phyloP scores from a whole-genome alignment of 108 stramenopile species.

The Nitzschia inconspicua region DNA sequence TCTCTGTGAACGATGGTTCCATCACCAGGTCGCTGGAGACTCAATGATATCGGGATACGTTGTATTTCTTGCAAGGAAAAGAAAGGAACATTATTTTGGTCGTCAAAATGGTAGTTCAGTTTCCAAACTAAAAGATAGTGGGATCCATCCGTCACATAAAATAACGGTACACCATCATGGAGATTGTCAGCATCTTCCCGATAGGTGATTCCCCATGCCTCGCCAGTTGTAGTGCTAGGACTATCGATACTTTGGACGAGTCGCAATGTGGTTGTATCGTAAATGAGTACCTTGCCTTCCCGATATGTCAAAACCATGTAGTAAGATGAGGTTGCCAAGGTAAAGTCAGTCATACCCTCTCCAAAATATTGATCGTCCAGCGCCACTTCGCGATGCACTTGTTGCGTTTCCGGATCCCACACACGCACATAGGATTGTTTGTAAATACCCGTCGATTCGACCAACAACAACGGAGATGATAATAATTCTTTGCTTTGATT shows the following conservation, averaged over 20 bases:
- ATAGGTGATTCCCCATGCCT: slow-evolving; percentile 87
- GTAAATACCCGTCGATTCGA: slow-evolving; percentile 67
- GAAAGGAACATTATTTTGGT: too few species aligned
- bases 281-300: slow-evolving; percentile 49
- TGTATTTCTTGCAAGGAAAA: slow-evolving; percentile 39
- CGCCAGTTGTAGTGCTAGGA: slow-evolving; percentile 40
- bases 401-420: slow-evolving; percentile 38
- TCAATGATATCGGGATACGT: too few species aligned
- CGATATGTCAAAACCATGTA: slow-evolving; percentile 72
- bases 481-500: neutral
- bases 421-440: slow-evolving; percentile 43
- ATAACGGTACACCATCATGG: slow-evolving; percentile 43
- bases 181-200: too few species aligned
- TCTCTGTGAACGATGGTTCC: neutral
- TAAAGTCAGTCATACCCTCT: slow-evolving; percentile 62
- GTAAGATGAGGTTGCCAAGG: slow-evolving; percentile 27
- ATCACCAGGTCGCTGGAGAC: slow-evolving; percentile 9
- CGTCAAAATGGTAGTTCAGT: too few species aligned
- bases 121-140: slow-evolving; percentile 63
- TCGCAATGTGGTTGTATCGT: slow-evolving; percentile 42
- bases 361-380: slow-evolving; percentile 57
- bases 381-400: slow-evolving; percentile 12
- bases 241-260: slow-evolving; percentile 19
- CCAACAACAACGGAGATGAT: slow-evolving; percentile 14
- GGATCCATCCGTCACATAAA: slow-evolving; percentile 76